Percentiles rank a stretch among this genome's conserved stretches.
These are phyloP conservation scores for Chlamydomonas eustigma DNA, from an alignment of 139 green algal species.

Conservation along the genomic window DNA sequence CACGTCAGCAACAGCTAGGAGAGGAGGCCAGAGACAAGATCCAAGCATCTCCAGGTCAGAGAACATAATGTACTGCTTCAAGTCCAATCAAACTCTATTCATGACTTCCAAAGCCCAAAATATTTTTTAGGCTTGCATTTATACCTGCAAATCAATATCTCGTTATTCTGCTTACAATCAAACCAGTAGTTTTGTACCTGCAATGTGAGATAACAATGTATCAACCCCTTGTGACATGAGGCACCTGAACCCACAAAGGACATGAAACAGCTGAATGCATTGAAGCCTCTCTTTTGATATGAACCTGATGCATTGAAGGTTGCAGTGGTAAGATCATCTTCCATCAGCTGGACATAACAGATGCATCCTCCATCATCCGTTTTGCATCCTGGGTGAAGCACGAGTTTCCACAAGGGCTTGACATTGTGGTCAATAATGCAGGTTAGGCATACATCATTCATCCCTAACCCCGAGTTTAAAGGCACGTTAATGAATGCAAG, in stretches of 20 bases:
- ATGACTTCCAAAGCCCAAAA: no score
- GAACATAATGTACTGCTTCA: no score
- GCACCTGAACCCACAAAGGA: background rate
- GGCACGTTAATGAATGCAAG: no score
- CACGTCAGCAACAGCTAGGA: constrained; percentile 41
- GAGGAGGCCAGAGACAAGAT: constrained; percentile 36
- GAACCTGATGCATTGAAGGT: background rate
- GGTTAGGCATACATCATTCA: no score
- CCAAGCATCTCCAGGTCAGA: background rate
- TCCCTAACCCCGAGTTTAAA: no score
- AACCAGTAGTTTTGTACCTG: background rate
- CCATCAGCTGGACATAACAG: constrained; percentile 51
- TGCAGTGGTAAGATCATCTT: constrained; percentile 8
- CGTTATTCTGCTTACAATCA: no score
- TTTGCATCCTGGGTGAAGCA: constrained; percentile 46
- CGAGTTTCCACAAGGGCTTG: constrained; percentile 11
- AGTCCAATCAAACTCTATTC: no score
- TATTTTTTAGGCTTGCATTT: no score
- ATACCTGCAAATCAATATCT: no score
- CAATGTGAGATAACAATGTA: background rate
- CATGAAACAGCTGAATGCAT: background rate
- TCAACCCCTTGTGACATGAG: background rate
- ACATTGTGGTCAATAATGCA: constrained; percentile 39
- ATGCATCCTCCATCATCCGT: constrained; percentile 34
- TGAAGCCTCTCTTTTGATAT: background rate